Conservation (phyloP, 805 yeast genomes). For the Candida fluviatilis region DNA sequence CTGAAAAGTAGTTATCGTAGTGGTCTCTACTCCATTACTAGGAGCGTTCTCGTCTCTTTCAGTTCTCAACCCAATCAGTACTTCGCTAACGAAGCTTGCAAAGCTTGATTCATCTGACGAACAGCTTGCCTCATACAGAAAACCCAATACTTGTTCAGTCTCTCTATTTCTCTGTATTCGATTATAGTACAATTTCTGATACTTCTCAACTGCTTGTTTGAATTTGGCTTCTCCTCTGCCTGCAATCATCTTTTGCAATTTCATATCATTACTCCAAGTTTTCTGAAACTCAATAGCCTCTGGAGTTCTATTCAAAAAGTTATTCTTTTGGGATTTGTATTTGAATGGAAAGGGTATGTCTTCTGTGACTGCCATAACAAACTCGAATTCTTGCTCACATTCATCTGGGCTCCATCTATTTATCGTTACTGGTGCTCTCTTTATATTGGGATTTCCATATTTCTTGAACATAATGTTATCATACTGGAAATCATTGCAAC, state of each 20-base stretch:
- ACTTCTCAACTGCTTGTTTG: constrained; percentile 17
- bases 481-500: constrained; percentile 10
- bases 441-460: constrained; percentile 16
- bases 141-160: too few relatives aligned
- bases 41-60: neutral
- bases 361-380: constrained; percentile 5
- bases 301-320: neutral
- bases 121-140: too few relatives aligned
- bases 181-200: constrained; percentile 18
- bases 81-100: too few relatives aligned
- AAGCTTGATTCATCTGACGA: too few relatives aligned
- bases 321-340: constrained; percentile 2
- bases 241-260: constrained; percentile 20
- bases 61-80: too few relatives aligned
- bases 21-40: neutral
- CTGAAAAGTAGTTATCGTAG: neutral
- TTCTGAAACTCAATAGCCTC: neutral
- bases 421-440: constrained; percentile 19
- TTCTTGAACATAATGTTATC: constrained; percentile 11
- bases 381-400: constrained; percentile 23
- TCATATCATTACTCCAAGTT: constrained; percentile 13
- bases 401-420: constrained; percentile 31
- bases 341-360: constrained; percentile 7
- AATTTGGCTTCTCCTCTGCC: constrained; percentile 23
- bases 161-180: constrained; percentile 10